phyloP scores from a whole-genome alignment of 306 rosid genomes.

The Cicer bijugum region DNA sequence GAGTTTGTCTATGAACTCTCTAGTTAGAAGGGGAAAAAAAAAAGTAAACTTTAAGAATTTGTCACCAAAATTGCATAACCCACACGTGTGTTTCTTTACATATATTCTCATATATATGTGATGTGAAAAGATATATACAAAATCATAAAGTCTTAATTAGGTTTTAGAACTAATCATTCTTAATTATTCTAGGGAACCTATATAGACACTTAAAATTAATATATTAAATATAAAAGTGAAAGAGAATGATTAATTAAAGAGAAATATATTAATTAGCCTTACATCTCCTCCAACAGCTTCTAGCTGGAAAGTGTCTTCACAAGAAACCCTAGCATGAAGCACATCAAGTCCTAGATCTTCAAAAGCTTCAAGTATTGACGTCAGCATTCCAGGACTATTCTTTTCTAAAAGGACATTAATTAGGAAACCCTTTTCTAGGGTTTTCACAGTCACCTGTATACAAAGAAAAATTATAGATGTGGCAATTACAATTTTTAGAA shows the following conservation, averaged over 20 bases:
- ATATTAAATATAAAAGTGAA: not conserved
- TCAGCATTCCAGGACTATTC: constrained; percentile 74
- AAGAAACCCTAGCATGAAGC: constrained; percentile 90
- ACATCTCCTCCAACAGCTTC: constrained; percentile 87
- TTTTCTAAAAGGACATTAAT: constrained; percentile 69
- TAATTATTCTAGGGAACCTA: not conserved
- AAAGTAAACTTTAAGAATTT: not conserved
- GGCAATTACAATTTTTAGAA: not conserved
- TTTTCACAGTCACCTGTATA: constrained; percentile 69
- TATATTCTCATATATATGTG: not conserved
- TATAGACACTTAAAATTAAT: not conserved
- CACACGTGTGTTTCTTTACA: constrained; percentile 40
- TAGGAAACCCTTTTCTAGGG: constrained; percentile 71
- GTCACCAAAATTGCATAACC: constrained; percentile 23
- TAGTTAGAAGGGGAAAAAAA: too few species aligned
- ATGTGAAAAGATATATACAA: not conserved
- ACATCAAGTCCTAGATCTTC: constrained; percentile 83
- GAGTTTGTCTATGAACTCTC: too few species aligned
- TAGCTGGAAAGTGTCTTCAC: constrained; percentile 77
- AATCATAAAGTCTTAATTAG: not conserved
- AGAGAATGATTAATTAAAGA: not conserved
- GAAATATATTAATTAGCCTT: constrained; percentile 35
- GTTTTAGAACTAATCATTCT: not conserved
- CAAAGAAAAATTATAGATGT: constrained; percentile 10
- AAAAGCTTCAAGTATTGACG: constrained; percentile 74